Percentiles rank a stretch among this genome's conserved stretches.
Evolutionary conservation across 768 basidiomycete genomes (phyloP).

Genomic region (Xanthoconium stramineum): DNA sequence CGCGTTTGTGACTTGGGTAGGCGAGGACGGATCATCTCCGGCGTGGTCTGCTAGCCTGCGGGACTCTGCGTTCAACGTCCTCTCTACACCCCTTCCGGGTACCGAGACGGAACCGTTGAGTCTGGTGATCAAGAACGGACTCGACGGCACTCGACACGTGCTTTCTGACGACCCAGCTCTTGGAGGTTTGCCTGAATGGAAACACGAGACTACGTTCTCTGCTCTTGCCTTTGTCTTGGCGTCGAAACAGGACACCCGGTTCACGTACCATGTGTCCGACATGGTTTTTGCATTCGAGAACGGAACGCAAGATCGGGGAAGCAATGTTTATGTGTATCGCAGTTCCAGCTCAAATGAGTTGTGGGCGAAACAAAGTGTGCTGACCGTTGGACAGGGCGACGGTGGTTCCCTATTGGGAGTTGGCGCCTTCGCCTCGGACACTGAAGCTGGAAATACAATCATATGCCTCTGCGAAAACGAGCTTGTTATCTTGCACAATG

Average conservation of each 20-base stretch:
- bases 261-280: conserved; percentile 67
- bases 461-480: conserved; percentile 77
- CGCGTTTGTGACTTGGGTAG: conserved; percentile 67
- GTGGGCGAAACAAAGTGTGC: conserved; percentile 77
- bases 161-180: conserved; percentile 32
- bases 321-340: conserved; percentile 87
- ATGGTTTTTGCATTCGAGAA: conserved; percentile 83
- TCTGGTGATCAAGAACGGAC: conserved; percentile 64
- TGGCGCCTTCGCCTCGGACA: conserved; percentile 41
- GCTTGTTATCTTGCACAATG: conserved; percentile 55
- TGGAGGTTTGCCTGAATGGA: conserved; percentile 48
- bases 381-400: conserved; percentile 67
- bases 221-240: conserved; percentile 93
- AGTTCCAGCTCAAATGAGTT: conserved; percentile 46
- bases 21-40: conserved; percentile 44
- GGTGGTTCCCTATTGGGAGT: conserved; percentile 80
- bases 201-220: conserved; percentile 78
- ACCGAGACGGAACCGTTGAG: conserved; percentile 28
- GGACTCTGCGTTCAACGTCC: conserved; percentile 43
- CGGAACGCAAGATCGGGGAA: conserved; percentile 61
- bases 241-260: conserved; percentile 86
- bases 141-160: conserved; percentile 68
- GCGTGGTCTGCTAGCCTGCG: conserved; percentile 38
- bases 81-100: conserved; percentile 75
- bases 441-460: conserved; percentile 39